Conservation (phyloP, 768 basidiomycete species). For the Podaxis sp. region DNA sequence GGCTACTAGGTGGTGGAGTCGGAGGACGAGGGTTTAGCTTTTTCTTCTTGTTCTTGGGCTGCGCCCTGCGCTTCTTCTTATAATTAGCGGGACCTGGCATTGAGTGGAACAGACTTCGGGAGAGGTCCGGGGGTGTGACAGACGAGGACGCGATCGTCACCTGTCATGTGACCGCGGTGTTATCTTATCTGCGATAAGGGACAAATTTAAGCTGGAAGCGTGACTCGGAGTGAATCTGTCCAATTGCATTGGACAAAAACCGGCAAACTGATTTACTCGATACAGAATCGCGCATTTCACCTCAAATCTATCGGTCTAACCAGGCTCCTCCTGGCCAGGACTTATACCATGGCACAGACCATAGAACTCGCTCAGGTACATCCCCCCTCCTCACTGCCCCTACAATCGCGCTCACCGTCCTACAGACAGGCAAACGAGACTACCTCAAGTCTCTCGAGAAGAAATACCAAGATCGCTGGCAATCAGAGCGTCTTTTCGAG, state of each 20-base stretch:
- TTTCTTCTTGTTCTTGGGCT: conserved; percentile 16
- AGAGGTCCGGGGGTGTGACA: background rate
- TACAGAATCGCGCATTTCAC: conserved; percentile 17
- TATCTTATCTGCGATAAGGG: conserved; percentile 5
- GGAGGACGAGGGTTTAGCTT: conserved; percentile 1
- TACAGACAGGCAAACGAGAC: conserved; percentile 94
- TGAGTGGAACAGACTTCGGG: background rate
- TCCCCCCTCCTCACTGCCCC: conserved; percentile 13
- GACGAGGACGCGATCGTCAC: background rate
- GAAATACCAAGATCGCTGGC: conserved; percentile 84
- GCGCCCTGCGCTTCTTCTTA: conserved; percentile 35
- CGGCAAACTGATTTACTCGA: conserved; percentile 20
- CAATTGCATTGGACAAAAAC: conserved; percentile 2
- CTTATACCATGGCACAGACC: conserved; percentile 52
- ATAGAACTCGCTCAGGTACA: conserved; percentile 64
- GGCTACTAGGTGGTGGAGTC: background rate
- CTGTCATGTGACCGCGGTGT: background rate
- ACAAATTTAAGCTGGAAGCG: background rate
- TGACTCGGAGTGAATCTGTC: conserved; percentile 4
- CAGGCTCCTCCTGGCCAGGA: conserved; percentile 4
- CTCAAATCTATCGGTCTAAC: conserved; percentile 19
- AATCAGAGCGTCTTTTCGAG: conserved; percentile 76
- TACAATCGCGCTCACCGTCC: background rate
- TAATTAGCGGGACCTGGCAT: conserved; percentile 68
- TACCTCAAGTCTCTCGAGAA: conserved; percentile 79